phyloP scores from a whole-genome alignment of 495 filamentous ascomycete genomes.

The Cetradonia linearis region DNA sequence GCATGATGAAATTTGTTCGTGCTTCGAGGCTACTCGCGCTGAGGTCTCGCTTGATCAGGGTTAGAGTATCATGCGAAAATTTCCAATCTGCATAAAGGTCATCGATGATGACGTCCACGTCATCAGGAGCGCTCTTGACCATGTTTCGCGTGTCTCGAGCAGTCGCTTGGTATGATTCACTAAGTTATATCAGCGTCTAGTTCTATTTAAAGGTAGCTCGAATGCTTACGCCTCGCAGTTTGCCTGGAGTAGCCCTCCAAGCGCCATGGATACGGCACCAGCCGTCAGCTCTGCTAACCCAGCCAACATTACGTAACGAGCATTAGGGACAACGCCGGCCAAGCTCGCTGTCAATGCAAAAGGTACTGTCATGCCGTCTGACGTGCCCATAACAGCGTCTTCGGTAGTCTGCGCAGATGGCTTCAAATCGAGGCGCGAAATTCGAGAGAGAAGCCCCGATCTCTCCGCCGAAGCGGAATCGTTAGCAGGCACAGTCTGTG shows the following conservation, averaged over 20 bases:
- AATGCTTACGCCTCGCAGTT: conserved; percentile 52
- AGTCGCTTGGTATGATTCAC: conserved; percentile 45
- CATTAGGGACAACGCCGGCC: conserved; percentile 41
- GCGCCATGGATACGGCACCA: conserved; percentile 49
- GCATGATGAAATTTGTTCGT: not conserved
- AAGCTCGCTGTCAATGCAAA: conserved; percentile 50
- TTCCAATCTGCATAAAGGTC: not conserved
- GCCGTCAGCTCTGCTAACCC: conserved; percentile 49
- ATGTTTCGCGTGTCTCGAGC: conserved; percentile 35
- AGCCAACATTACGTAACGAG: conserved; percentile 48
- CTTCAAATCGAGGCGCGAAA: conserved; percentile 10
- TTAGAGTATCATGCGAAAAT: not conserved
- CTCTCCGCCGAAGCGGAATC: not conserved
- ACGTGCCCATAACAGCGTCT: conserved; percentile 51
- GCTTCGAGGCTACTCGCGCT: not conserved
- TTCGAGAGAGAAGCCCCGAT: not conserved
- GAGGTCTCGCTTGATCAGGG: not conserved
- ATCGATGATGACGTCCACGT: not conserved
- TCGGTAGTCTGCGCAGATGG: conserved; percentile 39
- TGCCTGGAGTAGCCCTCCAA: conserved; percentile 55
- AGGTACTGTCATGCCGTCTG: conserved; percentile 51
- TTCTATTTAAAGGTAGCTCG: not conserved
- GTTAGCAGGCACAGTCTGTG: not conserved
- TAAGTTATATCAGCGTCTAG: conserved; percentile 17
- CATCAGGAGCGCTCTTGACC: not conserved